Base-by-base conservation (phyloP, 1,284 basidiomycete genomes). In the Heimioporus retisporus region DNA sequence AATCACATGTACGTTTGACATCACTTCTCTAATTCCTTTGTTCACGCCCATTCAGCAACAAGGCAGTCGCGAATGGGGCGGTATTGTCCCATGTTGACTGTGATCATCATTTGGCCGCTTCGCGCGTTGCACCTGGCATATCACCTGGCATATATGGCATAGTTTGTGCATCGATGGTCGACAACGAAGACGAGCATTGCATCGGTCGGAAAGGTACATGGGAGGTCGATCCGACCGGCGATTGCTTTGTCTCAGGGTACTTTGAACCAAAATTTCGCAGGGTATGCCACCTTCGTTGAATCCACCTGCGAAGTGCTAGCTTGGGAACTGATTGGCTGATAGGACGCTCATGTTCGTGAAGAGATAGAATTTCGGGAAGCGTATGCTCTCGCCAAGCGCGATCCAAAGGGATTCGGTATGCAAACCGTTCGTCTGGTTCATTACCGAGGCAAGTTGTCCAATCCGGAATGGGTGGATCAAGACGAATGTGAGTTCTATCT, bases 1-100 rank as follows among this genome's bases (percentile, higher is more conserved):
- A 71, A 75, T 28, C 69, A 64, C 28, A 51, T 70, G 70, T 71
- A 13, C 5, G 28, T 28, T 28, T 28, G 28, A 5, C 28, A 28
- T 28, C 28, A 14, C 15, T 21, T 35, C 51, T 59, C 31, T 18
- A 19, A 13, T 15, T 6, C 7, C 7, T 42, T 14, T 55, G 15
- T 53, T 70, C 35, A 70, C 11, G 13, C 13, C 1, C n/a, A 64
- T 57, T 31, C 23, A 86, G 85, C 21, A 86, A 84, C 61, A 88
- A 87, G 69, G 85, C 84, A 1, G 86, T 87, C 3, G 82, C 86
- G 0, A 82, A 86, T 61, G 86, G 86, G 2, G 85, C 84, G 1
- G 77, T 87, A 6, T 85, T 83, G 8, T 86, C 82, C 67, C 84
- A 82, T 63, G 63, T 87, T 15, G 82, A 87, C 66, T 82, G 81